Base-by-base conservation (phyloP, 768 basidiomycete species). In the Tulasnella sp. region DNA sequence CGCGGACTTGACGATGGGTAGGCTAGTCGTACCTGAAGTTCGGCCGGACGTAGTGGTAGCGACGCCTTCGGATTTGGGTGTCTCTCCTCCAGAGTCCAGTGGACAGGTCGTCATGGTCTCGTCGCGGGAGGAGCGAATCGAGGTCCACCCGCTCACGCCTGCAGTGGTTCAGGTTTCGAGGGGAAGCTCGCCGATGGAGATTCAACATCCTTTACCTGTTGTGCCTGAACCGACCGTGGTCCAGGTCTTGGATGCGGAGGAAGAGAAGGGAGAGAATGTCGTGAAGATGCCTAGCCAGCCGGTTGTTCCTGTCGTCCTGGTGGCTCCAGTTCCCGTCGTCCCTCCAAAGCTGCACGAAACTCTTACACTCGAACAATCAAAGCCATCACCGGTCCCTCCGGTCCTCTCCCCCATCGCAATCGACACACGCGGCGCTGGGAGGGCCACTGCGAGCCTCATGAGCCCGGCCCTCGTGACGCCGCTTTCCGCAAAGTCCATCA, bases 11-110 rank as follows among this genome's bases (percentile, higher is more conserved):
- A 40, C n/a, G 22, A 8, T 70, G 44, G 22, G 67, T 3, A 22
- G 29, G 29, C 16, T 70, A 5, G 47, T n/a, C 42, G 9, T 62
- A 1, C 39, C 52, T 12, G 5, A 29, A 32, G n/a, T n/a, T n/a
- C n/a, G n/a, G n/a, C 69, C 41, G 35, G 37, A 70, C n/a, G n/a
- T n/a, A n/a, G 69, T 52, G 8, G 0, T 36, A 7, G 42, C 69
- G 12, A 70, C 69, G 1, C 69, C 69, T 8, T 70, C 69, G 5
- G 69, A 70, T 34, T 32, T 83, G 69, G 67, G 52, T 11, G 36
- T 59, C 52, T 59, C 62, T 12, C 11, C 37, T n/a, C n/a, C n/a
- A n/a, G n/a, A n/a, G n/a, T n/a, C n/a, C n/a, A n/a, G n/a, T n/a
- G n/a, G n/a, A n/a, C n/a, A n/a, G n/a, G n/a, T n/a, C n/a, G n/a